Evolutionary conservation across 225 moss, liverwort and hornwort species (phyloP).

Genomic region (Sphagnum contortum): DNA sequence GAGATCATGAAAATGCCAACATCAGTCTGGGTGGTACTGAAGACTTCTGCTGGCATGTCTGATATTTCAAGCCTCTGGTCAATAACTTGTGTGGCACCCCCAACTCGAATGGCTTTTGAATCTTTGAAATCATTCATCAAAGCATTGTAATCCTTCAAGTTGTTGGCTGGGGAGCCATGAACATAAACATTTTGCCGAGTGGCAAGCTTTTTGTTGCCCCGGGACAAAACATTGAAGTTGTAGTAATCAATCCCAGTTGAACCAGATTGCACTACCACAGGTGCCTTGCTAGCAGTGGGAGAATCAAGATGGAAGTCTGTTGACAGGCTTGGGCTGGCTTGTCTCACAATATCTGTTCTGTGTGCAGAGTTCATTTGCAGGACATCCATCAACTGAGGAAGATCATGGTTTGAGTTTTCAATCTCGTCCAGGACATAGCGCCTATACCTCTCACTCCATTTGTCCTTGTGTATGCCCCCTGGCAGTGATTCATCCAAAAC

Average conservation of each 20-base stretch:
- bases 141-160: constrained; percentile 36
- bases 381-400: constrained; percentile 43
- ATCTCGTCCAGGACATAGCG: constrained; percentile 21
- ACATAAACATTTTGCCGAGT: constrained; percentile 29
- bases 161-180: constrained; percentile 30
- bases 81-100: constrained; percentile 54
- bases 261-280: constrained; percentile 21
- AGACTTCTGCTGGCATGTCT: constrained; percentile 49
- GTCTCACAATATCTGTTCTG: constrained; percentile 15
- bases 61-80: constrained; percentile 51
- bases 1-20: constrained; percentile 58
- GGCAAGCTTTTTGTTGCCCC: constrained; percentile 39
- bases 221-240: constrained; percentile 30
- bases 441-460: constrained; percentile 34
- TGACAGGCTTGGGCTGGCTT: constrained; percentile 20
- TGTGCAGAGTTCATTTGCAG: constrained; percentile 22
- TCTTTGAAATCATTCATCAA: constrained; percentile 28
- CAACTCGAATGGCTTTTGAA: constrained; percentile 47
- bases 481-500: constrained; percentile 13
- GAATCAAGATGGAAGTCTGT: constrained; percentile 9
- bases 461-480: constrained; percentile 20
- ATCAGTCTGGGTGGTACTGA: constrained; percentile 62
- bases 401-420: constrained; percentile 11
- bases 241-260: constrained; percentile 26
- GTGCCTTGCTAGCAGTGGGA: constrained; percentile 21